Evolutionary conservation across 1,139 yeast genomes (phyloP), one percentile per base, ranked within the genome.

Genomic region (Candida sp.): DNA sequence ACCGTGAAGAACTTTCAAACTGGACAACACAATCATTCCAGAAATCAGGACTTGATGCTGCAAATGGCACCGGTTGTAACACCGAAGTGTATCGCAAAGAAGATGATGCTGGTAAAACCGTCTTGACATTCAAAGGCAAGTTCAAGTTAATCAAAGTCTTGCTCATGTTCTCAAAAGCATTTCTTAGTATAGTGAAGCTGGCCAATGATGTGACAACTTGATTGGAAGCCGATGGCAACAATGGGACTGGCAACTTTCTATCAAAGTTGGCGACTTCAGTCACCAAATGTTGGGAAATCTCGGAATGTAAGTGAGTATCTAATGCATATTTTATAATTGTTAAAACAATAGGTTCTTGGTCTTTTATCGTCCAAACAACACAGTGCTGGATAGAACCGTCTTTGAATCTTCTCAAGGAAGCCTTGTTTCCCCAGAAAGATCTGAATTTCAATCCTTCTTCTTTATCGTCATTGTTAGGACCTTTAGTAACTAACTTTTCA

Each of bases 351-450:
- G 96, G 88, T 50, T 84, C 87, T 40, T 77, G 73, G 30, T 80
- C 72, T n/a, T 83, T 77, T 3, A 78, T 67, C 7, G 80, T 74
- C 98, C 98, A 94, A 33, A 91, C 87, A 49, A 94, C 96, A 68
- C 97, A 88, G 68, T 94, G 96, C 56, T 84, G 86, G 55, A 96
- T 91, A 3, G 87, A 77, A 32, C 98, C 98, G 67, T 93, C 97
- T 65, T 86, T 88, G 72, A 93, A 96, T 65, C 96, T 83, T 73
- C 99, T 84, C 53, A 94, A 77, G 12, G 96, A 91, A 0, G 96
- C 86, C 59, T 83, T 86, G 11, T 81, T 66, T 3, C 98, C 98
- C 99, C 99, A 96, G 65, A 94, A 93, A 4, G 84, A 75, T 59
- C 90, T 83, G 72, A 96, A 94, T 50, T 80, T 77, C 7, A 75